Evolutionary conservation across 805 yeast genomes (phyloP), one percentile per base, ranked within the genome.

Genomic region (Candida ovalis): DNA sequence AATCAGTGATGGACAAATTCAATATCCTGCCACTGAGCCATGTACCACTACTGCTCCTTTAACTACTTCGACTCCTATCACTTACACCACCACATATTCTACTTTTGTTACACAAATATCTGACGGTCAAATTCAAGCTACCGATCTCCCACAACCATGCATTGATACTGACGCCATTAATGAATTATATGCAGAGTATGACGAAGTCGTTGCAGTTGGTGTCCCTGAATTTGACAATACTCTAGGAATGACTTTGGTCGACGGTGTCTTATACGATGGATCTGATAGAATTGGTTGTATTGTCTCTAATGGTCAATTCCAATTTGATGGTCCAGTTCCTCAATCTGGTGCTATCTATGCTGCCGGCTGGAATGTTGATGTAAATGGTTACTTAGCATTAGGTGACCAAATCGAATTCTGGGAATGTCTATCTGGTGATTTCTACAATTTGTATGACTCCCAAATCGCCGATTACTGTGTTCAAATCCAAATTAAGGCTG

Each of bases 321-420:
- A 80, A 71, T 80, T 80, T 61, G 85, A 81, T 60, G 84, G 84
- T 67, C 84, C 84, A 50, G 82, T 84, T 73, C 87, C 88, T 63
- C 88, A 83, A 73, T 90, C 88, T 46, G 87, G 84, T 64, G 88
- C 88, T 41, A 74, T 81, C 49, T 89, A 84, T 59, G 90, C 88
- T 39, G 90, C 89, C 37, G 72, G 42, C 6, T 39, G 42, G 42
- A 8, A 21, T 74, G 59, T 80, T 86, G 89, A 88, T 70, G 69
- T 69, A 58, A 62, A 68, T 41, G 79, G 80, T 12, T 30, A 30
- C 15, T 17, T 30, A 30, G 35, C 35, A 30, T 30, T 30, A 17
- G 35, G 35, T 30, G 35, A 30, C 15, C 35, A 30, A 30, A 15
- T 12, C 52, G 72, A 75, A 46, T 85, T 85, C 76, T 85, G 78